These are phyloP conservation scores for Cryphonectria radicalis DNA, from an alignment of 2,329 filamentous ascomycete species.

Conservation along the genomic window DNA sequence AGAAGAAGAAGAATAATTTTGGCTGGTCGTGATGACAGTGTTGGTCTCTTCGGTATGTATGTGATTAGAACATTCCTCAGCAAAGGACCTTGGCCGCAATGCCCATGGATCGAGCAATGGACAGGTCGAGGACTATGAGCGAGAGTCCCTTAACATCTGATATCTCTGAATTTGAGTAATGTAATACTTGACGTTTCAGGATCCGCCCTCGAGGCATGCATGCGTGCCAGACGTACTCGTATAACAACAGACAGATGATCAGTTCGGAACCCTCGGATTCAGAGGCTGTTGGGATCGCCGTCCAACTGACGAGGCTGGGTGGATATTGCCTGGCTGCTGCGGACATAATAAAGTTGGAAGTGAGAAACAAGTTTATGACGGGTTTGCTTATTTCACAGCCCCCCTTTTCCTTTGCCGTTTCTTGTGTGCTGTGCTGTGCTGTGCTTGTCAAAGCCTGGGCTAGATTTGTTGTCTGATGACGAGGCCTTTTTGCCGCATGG, in stretches of 20 bases:
- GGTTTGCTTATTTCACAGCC: constrained; percentile 2
- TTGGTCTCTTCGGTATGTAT: background rate
- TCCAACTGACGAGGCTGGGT: background rate
- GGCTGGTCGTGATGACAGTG: background rate
- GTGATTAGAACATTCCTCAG: background rate
- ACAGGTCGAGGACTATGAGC: background rate
- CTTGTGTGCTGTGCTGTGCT: background rate
- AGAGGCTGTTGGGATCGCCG: background rate
- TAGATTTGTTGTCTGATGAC: constrained; percentile 7
- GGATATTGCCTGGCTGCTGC: background rate
- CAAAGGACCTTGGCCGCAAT: background rate
- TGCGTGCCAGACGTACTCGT: background rate
- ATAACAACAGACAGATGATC: background rate
- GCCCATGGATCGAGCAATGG: background rate
- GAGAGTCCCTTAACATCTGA: background rate
- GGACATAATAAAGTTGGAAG: background rate
- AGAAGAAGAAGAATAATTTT: background rate
- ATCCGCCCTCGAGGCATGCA: background rate
- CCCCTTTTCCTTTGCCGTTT: background rate
- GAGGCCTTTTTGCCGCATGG: constrained; percentile 4
- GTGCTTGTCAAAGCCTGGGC: background rate
- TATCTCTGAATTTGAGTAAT: background rate
- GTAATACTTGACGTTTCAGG: background rate
- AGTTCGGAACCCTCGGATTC: background rate
- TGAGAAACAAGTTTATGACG: background rate